These are phyloP conservation scores for Starmera stellimalicola DNA, from an alignment of 1,139 yeast species.

Conservation along the genomic window DNA sequence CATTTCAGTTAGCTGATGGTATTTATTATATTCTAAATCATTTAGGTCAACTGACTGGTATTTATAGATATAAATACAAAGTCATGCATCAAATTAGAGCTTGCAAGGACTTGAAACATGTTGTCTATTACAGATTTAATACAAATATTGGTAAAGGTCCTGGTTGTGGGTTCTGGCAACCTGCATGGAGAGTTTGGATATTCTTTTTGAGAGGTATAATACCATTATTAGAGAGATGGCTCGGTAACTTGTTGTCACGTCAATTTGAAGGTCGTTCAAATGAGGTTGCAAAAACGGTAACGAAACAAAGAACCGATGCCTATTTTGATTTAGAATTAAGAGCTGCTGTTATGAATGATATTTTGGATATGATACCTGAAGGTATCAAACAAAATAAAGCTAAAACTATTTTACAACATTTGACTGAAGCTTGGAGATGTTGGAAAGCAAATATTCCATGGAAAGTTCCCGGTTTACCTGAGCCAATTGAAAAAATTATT, in stretches of 20 bases:
- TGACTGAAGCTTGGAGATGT: slow-evolving; percentile 98
- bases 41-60: slow-evolving; percentile 91
- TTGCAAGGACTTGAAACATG: slow-evolving; percentile 90
- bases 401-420: slow-evolving; percentile 80
- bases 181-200: slow-evolving; percentile 97
- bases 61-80: slow-evolving; percentile 90
- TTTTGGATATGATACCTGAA: slow-evolving; percentile 94
- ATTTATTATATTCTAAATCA: slow-evolving; percentile 84
- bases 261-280: slow-evolving; percentile 96
- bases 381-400: slow-evolving; percentile 85
- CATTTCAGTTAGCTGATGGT: slow-evolving; percentile 93
- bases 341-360: slow-evolving; percentile 93
- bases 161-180: slow-evolving; percentile 99
- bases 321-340: slow-evolving; percentile 89
- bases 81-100: slow-evolving; percentile 98
- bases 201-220: slow-evolving; percentile 88
- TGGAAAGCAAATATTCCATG: slow-evolving; percentile 99
- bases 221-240: slow-evolving; percentile 89
- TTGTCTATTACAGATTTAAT: slow-evolving; percentile 78
- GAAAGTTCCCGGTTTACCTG: slow-evolving; percentile 96
- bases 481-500: slow-evolving; percentile 78
- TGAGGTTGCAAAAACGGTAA: slow-evolving; percentile 87
- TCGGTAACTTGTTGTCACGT: slow-evolving; percentile 82
- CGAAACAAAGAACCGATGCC: slow-evolving; percentile 92
- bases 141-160: slow-evolving; percentile 88